Base-by-base conservation (phyloP, 495 filamentous ascomycete species). In the Tuber borchii region DNA sequence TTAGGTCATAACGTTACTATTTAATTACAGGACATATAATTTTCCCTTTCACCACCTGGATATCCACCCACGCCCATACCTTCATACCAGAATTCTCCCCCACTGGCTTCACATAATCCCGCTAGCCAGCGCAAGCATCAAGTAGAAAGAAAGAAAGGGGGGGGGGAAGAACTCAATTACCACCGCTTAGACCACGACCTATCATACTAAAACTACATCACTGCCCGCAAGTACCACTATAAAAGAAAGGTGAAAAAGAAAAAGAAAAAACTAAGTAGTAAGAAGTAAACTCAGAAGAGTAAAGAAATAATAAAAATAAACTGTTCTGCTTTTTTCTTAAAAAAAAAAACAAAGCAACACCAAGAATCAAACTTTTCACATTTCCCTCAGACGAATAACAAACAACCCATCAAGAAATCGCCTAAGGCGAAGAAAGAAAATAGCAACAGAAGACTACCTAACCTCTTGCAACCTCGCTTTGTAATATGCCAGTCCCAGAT, bases 401-500 rank as follows among this genome's bases (percentile, higher is more conserved):
- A 61, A 61, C 7, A 61, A 61, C 2, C 51, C 51, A 56, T 26
- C 48, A 26, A 61, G 3, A n/a, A 65, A 65, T 14, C 14, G 56
- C 26, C 56, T 26, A 17, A 65, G 26, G 26, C 14, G 26, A 34
- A 19, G 26, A 31, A 61, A 22, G 56, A 31, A 31, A 34, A 34
- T 17, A 17, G 0, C 5, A 12, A 56, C 19, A 65, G 56, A 34
- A 31, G 2, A 19, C 56, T 65, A 65, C 56, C 26, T 34, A 71
- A 71, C 80, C 69, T 78, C 72, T 70, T 71, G 76, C 56, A 82
- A 69, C 46, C 70, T 82, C 22, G 81, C 79, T 70, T 76, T 83
- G 78, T 92, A 93, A 80, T 93, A 93, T 39, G 87, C 86, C 75
- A 90, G 85, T 79, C 90, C 91, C 83, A 94, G 85, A 73, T 91